Base-by-base conservation (phyloP, 169 alveolate species). In the Babesia gibsoni region DNA sequence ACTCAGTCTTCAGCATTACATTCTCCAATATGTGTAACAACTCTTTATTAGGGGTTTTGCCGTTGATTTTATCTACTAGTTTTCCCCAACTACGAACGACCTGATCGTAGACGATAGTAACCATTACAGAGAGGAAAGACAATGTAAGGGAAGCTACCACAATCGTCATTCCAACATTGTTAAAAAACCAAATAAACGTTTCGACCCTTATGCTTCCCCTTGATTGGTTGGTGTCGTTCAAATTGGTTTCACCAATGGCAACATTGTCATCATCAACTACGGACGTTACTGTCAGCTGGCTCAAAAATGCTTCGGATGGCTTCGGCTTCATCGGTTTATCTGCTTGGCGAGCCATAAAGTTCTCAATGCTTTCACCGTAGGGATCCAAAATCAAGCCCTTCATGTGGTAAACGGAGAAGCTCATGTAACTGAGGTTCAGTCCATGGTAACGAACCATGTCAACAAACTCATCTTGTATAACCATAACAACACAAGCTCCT, bases 141-240 rank as follows among this genome's bases (percentile, higher is more conserved):
- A 77, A 35, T 10, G 52, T 4, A 18, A 77, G 23, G 45, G 57
- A 41, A 25, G 46, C 39, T 22, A 59, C 7, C 6, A 65, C 80
- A 23, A 59, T 30, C 14, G 43, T 43, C n/a, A 77, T 41, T 14
- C 73, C 82, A 35, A 77, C 59, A 45, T 77, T 59, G 50, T 68
- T 67, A 42, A 77, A 48, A n/a, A 63, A 36, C 86, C 86, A 77
- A n/a, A 58, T 29, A 29, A 77, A 77, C 39, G 65, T 67, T 7
- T 37, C 48, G 30, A 67, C 18, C 48, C 37, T 37, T 16, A 77
- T 36, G 1, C 68, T 22, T 18, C 81, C 67, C 14, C 32, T 42
- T 22, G 46, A 4, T 50, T 53, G 72, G 29, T 45, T 52, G 49
- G 18, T 33, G 32, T 61, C 72, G 32, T 22, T 29, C 68, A 58